Conservation (phyloP, 768 basidiomycete genomes). For the Serendipita vermifera region DNA sequence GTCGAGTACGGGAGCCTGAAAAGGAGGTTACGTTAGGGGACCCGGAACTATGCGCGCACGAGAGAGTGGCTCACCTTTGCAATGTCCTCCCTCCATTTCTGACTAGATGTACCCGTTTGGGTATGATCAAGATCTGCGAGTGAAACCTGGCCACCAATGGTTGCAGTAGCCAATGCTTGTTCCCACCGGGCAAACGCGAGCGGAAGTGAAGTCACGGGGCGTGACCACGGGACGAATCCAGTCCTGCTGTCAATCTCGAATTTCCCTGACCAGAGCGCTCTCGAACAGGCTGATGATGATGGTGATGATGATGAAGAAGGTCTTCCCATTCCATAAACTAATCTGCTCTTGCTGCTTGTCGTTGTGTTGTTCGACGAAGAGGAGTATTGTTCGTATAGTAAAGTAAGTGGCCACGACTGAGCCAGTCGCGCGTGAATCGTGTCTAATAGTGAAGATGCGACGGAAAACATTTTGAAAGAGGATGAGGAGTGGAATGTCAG, state of each 20-base stretch:
- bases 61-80: conserved; percentile 10
- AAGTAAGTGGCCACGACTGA: too few relatives aligned
- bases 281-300: too few relatives aligned
- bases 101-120: too few relatives aligned
- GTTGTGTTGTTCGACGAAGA: too few relatives aligned
- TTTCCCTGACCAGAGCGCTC: background rate
- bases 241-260: conserved; percentile 9
- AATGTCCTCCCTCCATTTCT: background rate
- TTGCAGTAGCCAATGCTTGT: background rate
- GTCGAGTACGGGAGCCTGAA: conserved; percentile 1
- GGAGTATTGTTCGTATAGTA: too few relatives aligned
- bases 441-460: too few relatives aligned
- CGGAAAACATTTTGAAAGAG: too few relatives aligned
- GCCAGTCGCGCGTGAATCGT: too few relatives aligned
- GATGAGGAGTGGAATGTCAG: too few relatives aligned
- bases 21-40: background rate
- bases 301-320: too few relatives aligned
- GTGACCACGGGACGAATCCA: conserved; percentile 5
- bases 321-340: too few relatives aligned
- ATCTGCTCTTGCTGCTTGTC: too few relatives aligned
- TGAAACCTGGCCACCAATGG: background rate
- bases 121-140: conserved; percentile 4
- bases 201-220: background rate
- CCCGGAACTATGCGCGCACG: background rate
- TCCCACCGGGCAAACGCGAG: conserved; percentile 1